Evolutionary conservation across 2,329 filamentous ascomycete species (phyloP).

Genomic region (Monilinia laxa): DNA sequence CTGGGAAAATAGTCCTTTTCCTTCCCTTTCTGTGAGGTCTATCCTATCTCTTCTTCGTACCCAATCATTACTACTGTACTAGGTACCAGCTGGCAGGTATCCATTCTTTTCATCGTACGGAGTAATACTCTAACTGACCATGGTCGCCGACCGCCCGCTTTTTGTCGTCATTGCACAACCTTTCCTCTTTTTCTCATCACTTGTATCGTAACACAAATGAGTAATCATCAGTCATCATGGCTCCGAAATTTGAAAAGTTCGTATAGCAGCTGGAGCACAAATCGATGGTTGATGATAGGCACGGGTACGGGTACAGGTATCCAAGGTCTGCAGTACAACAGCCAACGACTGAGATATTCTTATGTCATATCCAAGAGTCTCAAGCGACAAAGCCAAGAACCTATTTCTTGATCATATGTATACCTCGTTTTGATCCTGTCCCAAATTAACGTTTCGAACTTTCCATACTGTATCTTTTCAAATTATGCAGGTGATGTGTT

Average conservation of each 20-base stretch:
- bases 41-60: neutral
- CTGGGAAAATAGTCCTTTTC: too few species aligned
- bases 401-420: neutral
- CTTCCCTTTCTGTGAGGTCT: neutral
- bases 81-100: neutral
- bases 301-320: neutral
- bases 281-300: constrained; percentile 4
- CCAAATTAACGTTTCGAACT: too few species aligned
- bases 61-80: neutral
- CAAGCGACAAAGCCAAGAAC: neutral
- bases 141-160: constrained; percentile 20
- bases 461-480: neutral
- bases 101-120: neutral
- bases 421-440: neutral
- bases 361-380: neutral
- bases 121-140: neutral
- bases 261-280: neutral
- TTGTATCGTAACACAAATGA: neutral
- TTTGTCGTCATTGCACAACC: constrained; percentile 14
- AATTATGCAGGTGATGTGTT: constrained; percentile 15
- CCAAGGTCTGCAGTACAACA: neutral
- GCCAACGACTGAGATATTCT: neutral
- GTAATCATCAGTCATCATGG: constrained; percentile 11
- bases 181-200: neutral
- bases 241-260: constrained; percentile 4